These are phyloP conservation scores for Fusarium sp. DNA, from an alignment of 2,329 filamentous ascomycete genomes.

Conservation along the genomic window DNA sequence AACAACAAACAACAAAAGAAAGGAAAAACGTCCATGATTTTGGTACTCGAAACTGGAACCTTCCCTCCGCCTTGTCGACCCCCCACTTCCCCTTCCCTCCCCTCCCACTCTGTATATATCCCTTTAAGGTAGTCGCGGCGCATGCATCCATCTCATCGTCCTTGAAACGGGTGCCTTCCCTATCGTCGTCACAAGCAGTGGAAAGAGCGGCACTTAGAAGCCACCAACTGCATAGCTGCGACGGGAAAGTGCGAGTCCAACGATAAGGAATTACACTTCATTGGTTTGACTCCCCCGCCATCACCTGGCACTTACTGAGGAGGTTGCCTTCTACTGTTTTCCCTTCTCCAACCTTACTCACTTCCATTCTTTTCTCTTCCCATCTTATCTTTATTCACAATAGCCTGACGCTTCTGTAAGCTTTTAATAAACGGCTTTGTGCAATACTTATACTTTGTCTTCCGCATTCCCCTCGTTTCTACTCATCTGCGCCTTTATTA, in stretches of 20 bases:
- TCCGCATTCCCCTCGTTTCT: not conserved
- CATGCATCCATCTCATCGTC: not conserved
- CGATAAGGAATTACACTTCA: constrained; percentile 30
- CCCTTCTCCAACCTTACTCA: constrained; percentile 16
- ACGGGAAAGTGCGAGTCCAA: constrained; percentile 3
- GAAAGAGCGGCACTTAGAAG: constrained; percentile 18
- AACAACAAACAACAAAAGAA: not conserved
- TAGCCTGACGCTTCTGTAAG: constrained; percentile 6
- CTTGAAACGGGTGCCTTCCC: constrained; percentile 2
- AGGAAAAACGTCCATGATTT: constrained; percentile 18
- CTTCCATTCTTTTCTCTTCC: not conserved
- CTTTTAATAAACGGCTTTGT: constrained; percentile 20
- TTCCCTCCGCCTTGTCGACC: constrained; percentile 13
- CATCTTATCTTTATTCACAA: constrained; percentile 2
- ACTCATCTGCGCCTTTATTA: not conserved
- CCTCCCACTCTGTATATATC: not conserved
- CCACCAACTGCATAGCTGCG: not conserved
- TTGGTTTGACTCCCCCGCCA: constrained; percentile 24
- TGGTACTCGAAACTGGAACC: constrained; percentile 25
- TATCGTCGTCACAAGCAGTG: constrained; percentile 13
- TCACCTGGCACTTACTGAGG: constrained; percentile 1
- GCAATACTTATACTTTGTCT: not conserved
- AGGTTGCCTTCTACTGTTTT: not conserved
- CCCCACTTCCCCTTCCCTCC: constrained; percentile 9
- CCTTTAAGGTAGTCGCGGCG: constrained; percentile 7